Base-by-base conservation (phyloP, 225 moss, liverwort and hornwort species). In the Physcomitrellopsis africana region DNA sequence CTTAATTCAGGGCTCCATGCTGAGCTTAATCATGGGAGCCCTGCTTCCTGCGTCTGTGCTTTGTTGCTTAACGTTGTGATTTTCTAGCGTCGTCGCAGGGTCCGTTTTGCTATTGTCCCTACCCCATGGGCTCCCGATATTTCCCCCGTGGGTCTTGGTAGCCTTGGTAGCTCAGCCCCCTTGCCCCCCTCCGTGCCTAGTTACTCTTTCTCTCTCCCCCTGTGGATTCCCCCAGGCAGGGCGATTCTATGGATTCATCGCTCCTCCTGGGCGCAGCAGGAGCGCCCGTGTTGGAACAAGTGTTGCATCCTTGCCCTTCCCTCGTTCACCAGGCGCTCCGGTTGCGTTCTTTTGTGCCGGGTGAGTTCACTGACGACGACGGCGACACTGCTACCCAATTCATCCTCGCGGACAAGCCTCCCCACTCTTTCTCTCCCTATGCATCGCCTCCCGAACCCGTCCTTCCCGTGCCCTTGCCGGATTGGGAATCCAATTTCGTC, bases 371-470 rank as follows among this genome's bases (percentile, higher is more conserved):
- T 42, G 90, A 90, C 62, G 87, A 83, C 16, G 90, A 90, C 74
- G 90, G 87, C 53, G 87, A 90, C 79, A 76, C 69, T 45, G 87
- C 90, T 4, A 87, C 81, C 12, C 87, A 71, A 42, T 90, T 90
- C 71, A 85, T 90, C 18, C 22, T 83, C 18, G 90, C 85, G 27
- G 87, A 90, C 69, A 37, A 37, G 7, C 75, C 78, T 11, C 74
- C 57, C 43, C 82, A 84, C 58, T 68, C 51, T 24, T 24, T 24
- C 24, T 24, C 24, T 26, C 27, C 52, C 71, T 65, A 47, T 51
- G 32, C 62, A 23, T 51, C 65, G 18, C 55, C 54, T 3, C 60
- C 51, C 51, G 44, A 32, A 22, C 41, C n/a, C 20, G 51, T 60
- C 16, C 48, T 65, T 52, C 67, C 55, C 26, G 43, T 52, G 14